phyloP scores from a whole-genome alignment of 176 grass and related monocot genomes.

The Saccharum officinarum region DNA sequence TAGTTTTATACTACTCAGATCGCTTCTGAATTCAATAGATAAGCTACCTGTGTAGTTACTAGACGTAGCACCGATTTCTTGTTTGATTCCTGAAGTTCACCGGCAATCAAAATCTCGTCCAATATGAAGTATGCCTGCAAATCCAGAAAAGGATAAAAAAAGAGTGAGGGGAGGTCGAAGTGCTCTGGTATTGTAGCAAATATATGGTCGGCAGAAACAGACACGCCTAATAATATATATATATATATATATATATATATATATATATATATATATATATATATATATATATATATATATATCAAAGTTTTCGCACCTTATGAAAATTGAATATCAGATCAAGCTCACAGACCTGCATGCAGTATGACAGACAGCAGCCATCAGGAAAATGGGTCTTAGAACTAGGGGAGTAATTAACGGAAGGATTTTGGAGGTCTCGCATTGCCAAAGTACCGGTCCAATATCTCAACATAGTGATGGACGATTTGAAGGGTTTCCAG shows the following conservation, averaged over 20 bases:
- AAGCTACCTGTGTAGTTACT: constrained; percentile 70
- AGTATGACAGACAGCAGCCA: neutral
- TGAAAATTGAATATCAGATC: constrained; percentile 89
- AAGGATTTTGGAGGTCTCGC: constrained; percentile 16
- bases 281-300: too few relatives aligned
- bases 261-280: too few relatives aligned
- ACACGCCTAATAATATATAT: neutral
- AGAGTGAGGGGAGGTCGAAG: neutral
- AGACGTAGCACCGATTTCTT: constrained; percentile 73
- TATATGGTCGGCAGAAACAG: neutral
- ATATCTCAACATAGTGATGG: constrained; percentile 82
- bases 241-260: too few relatives aligned
- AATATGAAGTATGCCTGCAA: constrained; percentile 73
- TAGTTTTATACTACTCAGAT: neutral
- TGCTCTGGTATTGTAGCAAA: neutral
- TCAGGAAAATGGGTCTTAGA: neutral
- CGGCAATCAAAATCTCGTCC: constrained; percentile 78
- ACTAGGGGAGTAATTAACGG: neutral
- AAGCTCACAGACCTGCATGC: constrained; percentile 68
- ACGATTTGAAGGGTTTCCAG: constrained; percentile 75
- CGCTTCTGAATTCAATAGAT: neutral
- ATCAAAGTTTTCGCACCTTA: constrained; percentile 35
- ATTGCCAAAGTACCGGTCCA: constrained; percentile 79
- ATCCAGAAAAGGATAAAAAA: neutral
- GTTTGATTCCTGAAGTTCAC: constrained; percentile 81